These are phyloP conservation scores for Chaetomium cochliodes DNA, from an alignment of 495 filamentous ascomycete species.

Conservation along the genomic window DNA sequence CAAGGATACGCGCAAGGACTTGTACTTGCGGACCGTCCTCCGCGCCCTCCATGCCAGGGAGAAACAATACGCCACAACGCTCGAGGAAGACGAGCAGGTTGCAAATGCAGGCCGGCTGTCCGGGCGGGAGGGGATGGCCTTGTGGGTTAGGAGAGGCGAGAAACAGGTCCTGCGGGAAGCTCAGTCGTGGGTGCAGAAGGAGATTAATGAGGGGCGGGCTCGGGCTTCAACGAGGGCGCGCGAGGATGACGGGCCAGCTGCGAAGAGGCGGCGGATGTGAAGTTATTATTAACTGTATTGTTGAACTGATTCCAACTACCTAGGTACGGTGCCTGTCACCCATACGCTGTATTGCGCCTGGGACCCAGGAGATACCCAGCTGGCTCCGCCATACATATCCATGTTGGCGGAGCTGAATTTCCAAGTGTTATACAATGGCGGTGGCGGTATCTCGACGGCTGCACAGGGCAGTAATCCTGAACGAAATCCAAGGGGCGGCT, in stretches of 20 bases:
- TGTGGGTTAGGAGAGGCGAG: slow-evolving; percentile 76
- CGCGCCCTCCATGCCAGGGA: slow-evolving; percentile 45
- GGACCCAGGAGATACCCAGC: not conserved
- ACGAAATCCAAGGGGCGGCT: not conserved
- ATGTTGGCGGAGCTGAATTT: not conserved
- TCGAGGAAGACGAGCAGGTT: slow-evolving; percentile 61
- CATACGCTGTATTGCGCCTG: not conserved
- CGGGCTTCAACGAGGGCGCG: slow-evolving; percentile 1
- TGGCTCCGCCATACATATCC: not conserved
- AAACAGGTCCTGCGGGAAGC: slow-evolving; percentile 64
- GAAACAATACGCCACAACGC: slow-evolving; percentile 60
- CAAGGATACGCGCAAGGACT: slow-evolving; percentile 41
- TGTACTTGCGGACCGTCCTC: slow-evolving; percentile 40
- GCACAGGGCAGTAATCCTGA: not conserved
- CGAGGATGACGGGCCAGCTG: slow-evolving; percentile 22
- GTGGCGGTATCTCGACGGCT: not conserved
- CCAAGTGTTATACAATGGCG: not conserved
- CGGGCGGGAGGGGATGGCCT: slow-evolving; percentile 57
- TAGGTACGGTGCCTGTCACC: not conserved
- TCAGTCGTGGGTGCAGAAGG: slow-evolving; percentile 22
- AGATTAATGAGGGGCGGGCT: slow-evolving; percentile 19
- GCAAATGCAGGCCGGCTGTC: slow-evolving; percentile 41
- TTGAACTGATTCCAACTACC: not conserved
- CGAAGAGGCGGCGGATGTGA: slow-evolving; percentile 30
- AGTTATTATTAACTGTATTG: not conserved